Evolutionary conservation across 768 basidiomycete genomes (phyloP).

Genomic region (Termitomyces sp.): DNA sequence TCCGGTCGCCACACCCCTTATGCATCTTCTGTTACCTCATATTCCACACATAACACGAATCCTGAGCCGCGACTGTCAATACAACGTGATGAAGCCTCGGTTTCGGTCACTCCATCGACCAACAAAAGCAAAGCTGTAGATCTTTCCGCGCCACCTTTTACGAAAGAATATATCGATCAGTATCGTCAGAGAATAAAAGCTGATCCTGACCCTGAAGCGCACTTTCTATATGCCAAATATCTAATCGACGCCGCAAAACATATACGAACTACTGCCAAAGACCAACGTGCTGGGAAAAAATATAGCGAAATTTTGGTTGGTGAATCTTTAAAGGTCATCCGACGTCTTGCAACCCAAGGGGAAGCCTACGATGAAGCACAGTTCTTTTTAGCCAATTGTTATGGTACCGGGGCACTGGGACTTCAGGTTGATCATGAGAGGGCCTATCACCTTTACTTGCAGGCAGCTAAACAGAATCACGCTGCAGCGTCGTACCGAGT

Average conservation of each 20-base stretch:
- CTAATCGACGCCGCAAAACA: constrained; percentile 97
- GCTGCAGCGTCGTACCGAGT: constrained; percentile 93
- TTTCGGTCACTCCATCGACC: constrained; percentile 51
- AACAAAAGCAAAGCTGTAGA: constrained; percentile 79
- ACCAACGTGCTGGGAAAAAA: constrained; percentile 81
- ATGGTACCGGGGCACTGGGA: constrained; percentile 94
- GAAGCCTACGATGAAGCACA: constrained; percentile 94
- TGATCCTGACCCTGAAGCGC: constrained; percentile 97
- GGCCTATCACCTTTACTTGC: constrained; percentile 94
- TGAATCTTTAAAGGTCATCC: constrained; percentile 89
- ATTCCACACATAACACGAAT: constrained; percentile 29
- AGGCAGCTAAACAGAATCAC: constrained; percentile 97
- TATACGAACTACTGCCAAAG: constrained; percentile 65
- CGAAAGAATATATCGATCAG: constrained; percentile 95
- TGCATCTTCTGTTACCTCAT: constrained; percentile 18
- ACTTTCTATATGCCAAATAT: constrained; percentile 97
- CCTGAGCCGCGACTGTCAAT: constrained; percentile 54
- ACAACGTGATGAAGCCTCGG: constrained; percentile 50
- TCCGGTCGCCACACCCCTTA: constrained; percentile 9
- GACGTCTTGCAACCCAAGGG: constrained; percentile 87
- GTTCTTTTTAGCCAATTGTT: constrained; percentile 96
- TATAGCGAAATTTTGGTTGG: constrained; percentile 83
- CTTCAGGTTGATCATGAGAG: constrained; percentile 96
- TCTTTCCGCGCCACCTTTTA: constrained; percentile 79
- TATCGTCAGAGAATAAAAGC: constrained; percentile 96